Base-by-base conservation (phyloP, 2,329 filamentous ascomycete genomes). In the Botrytis sinoallii region DNA sequence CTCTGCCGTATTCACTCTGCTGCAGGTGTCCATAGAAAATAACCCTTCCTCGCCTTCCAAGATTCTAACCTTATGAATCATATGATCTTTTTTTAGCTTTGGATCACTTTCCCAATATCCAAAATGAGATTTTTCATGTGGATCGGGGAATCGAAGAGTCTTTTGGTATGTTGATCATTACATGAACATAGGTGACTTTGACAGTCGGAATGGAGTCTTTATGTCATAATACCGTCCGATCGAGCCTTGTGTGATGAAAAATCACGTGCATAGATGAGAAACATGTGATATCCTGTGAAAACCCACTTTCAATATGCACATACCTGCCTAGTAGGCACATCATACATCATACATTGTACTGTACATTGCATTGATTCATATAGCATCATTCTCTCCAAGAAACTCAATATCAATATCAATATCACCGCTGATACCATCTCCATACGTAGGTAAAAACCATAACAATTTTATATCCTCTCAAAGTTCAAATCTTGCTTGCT, bases 271-370 rank as follows among this genome's bases (percentile, higher is more conserved):
- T 1, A 7, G 4, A 55, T 29, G 6, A 29, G 14, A 57, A 57
- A 29, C 61, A 44, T 44, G 61, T 64, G 61, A 44, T 12, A 44
- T 42, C 3, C n/a, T 64, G 61, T 42, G 61, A 44, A 64, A 44
- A 44, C 38, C 61, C 60, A 63, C 60, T 63, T 61, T 61, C 59
- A 18, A 61, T 61, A 61, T 61, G 59, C 59, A 61, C 59, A 25
- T 18, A 29, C n/a, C 52, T 18, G 2, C 48, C 48, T 14, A 52
- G 48, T 3, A n/a, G 48, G 52, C 25, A 57, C 52, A 57, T 57
- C 52, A 52, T 52, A 52, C 48, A 52, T 52, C 48, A 52, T 52
- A n/a, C 25, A 57, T 57, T 29, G 52, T 40, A 40, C 59, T n/a
- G 7, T 40, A n/a, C 35, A 40, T 35, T 60, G 29, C 57, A 60